Conservation (phyloP, 2,329 filamentous ascomycete species). For the Cytospora schulzeri region DNA sequence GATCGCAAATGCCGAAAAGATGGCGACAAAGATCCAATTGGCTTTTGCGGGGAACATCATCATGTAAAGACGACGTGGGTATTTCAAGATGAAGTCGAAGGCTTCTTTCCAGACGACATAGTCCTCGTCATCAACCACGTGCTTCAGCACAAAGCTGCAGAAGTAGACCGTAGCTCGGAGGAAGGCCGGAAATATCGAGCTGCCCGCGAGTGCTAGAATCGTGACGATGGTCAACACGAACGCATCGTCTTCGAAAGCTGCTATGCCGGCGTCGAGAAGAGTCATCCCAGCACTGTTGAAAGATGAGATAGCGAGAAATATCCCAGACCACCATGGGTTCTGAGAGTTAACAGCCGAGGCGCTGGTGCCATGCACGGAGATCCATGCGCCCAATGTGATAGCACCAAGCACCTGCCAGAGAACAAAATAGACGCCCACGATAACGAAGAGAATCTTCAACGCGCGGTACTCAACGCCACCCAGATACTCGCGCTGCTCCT, state of each 20-base stretch:
- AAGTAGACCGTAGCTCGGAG: slow-evolving; percentile 38
- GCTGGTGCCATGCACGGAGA: not conserved
- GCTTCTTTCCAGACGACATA: slow-evolving; percentile 41
- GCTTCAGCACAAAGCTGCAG: slow-evolving; percentile 30
- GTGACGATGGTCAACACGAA: slow-evolving; percentile 37
- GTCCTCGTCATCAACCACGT: slow-evolving; percentile 38
- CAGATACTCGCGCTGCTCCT: slow-evolving; percentile 57
- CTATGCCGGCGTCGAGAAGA: slow-evolving; percentile 56
- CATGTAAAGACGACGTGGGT: slow-evolving; percentile 61
- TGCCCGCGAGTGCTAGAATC: slow-evolving; percentile 47
- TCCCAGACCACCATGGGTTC: slow-evolving; percentile 59
- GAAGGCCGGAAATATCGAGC: slow-evolving; percentile 55
- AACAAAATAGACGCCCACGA: slow-evolving; percentile 63
- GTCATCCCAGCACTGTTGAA: slow-evolving; percentile 63
- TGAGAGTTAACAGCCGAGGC: slow-evolving; percentile 33
- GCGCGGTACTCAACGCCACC: slow-evolving; percentile 68
- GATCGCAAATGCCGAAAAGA: slow-evolving; percentile 51
- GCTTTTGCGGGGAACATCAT: slow-evolving; percentile 62
- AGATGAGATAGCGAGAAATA: slow-evolving; percentile 57
- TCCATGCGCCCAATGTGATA: slow-evolving; percentile 56
- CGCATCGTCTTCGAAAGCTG: slow-evolving; percentile 46
- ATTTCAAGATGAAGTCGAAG: slow-evolving; percentile 55
- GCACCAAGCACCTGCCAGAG: slow-evolving; percentile 61
- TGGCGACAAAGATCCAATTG: slow-evolving; percentile 52
- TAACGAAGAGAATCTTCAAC: slow-evolving; percentile 57